A percentile compares a stretch with the other conserved stretches of the same genome.
Conservation (phyloP, 2,329 filamentous ascomycete species). For the Aspergillus bombycis region DNA sequence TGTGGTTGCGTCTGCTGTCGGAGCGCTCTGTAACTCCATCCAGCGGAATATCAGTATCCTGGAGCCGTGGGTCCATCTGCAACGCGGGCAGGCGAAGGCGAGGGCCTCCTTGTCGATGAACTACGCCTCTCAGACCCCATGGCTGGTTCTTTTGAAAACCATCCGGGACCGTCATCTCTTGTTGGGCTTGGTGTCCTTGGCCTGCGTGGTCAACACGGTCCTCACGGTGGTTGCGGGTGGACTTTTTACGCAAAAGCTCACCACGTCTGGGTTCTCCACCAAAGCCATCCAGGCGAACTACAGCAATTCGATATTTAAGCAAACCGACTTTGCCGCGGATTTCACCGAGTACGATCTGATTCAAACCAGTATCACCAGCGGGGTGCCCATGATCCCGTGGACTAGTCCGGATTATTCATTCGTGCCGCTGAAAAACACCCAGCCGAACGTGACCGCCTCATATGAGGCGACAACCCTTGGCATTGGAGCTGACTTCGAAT, state of each 20-base stretch:
- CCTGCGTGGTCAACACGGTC: constrained; percentile 34
- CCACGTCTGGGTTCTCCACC: constrained; percentile 29
- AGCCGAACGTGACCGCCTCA: constrained; percentile 25
- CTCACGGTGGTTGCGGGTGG: constrained; percentile 37
- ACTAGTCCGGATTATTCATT: constrained; percentile 37
- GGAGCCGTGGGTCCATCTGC: constrained; percentile 41
- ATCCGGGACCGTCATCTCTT: constrained; percentile 31
- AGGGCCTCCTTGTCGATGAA: constrained; percentile 35
- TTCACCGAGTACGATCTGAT: constrained; percentile 41
- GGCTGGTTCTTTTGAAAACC: constrained; percentile 33
- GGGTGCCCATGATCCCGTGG: constrained; percentile 36
- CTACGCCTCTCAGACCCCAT: constrained; percentile 37
- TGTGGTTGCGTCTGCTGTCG: constrained; percentile 36
- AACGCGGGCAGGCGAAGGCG: constrained; percentile 32
- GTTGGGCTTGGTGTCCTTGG: constrained; percentile 32
- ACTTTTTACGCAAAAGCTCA: constrained; percentile 37
- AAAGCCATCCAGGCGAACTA: constrained; percentile 31
- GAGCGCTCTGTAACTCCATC: constrained; percentile 37
- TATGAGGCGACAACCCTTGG: constrained; percentile 35
- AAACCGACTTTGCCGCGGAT: constrained; percentile 36
- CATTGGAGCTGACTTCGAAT: constrained; percentile 32
- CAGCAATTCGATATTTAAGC: constrained; percentile 31
- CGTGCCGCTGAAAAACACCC: constrained; percentile 28
- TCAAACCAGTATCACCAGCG: constrained; percentile 39
- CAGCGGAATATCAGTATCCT: constrained; percentile 38